phyloP scores from a whole-genome alignment of 768 basidiomycete genomes.

The Kwoniella sp. region DNA sequence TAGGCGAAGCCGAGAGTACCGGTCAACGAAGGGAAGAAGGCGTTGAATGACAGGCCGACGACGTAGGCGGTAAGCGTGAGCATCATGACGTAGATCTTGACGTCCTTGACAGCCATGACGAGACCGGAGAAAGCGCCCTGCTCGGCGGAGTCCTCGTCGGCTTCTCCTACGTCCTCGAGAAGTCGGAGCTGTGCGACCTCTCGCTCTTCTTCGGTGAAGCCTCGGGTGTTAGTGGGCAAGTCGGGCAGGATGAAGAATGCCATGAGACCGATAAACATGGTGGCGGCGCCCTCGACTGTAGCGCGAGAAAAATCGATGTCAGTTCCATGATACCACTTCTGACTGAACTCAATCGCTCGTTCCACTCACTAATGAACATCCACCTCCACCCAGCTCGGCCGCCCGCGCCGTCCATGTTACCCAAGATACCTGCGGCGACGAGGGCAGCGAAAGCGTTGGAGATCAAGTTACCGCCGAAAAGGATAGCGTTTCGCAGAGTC shows the following conservation, averaged over 20 bases:
- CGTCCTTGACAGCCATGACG: constrained; percentile 67
- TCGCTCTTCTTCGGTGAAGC: constrained; percentile 51
- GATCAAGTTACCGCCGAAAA: constrained; percentile 62
- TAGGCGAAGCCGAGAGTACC: constrained; percentile 65
- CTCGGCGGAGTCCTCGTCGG: constrained; percentile 61
- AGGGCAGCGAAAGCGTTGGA: constrained; percentile 80
- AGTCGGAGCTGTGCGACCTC: constrained; percentile 49
- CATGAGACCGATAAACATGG: constrained; percentile 68
- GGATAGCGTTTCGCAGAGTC: constrained; percentile 45
- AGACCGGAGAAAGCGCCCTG: constrained; percentile 60
- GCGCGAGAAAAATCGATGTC: neutral
- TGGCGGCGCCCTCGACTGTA: constrained; percentile 73
- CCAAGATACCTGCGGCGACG: constrained; percentile 74
- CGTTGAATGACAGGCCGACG: constrained; percentile 69
- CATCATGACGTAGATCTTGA: constrained; percentile 78
- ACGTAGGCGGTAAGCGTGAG: constrained; percentile 65
- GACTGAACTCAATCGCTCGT: constrained; percentile 30
- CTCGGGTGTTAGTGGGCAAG: constrained; percentile 50
- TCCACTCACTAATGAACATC: constrained; percentile 71
- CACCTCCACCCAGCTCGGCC: constrained; percentile 73
- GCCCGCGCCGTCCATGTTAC: constrained; percentile 68
- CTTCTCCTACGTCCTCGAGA: constrained; percentile 58
- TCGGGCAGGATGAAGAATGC: constrained; percentile 62
- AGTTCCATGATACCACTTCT: constrained; percentile 57
- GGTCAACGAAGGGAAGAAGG: constrained; percentile 67